These are phyloP conservation scores for Ceriops zippeliana DNA, from an alignment of 345 rosid species.

Conservation along the genomic window DNA sequence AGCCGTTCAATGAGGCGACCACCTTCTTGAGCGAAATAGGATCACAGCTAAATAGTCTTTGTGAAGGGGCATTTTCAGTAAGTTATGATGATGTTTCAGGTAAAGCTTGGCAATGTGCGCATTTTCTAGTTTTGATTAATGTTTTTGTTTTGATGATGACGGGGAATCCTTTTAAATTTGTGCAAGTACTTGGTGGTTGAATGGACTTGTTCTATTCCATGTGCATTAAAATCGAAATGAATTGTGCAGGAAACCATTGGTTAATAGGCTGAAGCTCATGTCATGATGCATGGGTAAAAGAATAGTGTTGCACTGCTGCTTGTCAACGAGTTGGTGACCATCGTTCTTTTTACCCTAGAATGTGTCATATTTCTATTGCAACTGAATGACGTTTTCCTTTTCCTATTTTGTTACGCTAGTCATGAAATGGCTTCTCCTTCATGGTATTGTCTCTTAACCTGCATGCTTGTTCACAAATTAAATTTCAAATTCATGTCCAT, in stretches of 20 bases:
- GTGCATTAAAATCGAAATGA: slow-evolving; percentile 3
- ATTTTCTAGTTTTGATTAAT: slow-evolving; percentile 8
- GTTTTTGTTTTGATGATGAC: too few species aligned
- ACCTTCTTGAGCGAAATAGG: slow-evolving; percentile 52
- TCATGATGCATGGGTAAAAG: slow-evolving; percentile 19
- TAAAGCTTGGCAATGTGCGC: slow-evolving; percentile 15
- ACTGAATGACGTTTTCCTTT: too few species aligned
- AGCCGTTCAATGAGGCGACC: slow-evolving; percentile 57
- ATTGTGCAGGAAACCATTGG: not conserved
- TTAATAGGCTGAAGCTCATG: not conserved
- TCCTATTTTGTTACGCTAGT: too few species aligned
- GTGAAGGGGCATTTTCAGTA: slow-evolving; percentile 35
- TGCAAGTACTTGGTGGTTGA: not conserved
- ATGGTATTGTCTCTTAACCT: too few species aligned
- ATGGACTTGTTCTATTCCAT: not conserved
- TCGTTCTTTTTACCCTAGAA: not conserved
- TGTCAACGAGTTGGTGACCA: not conserved
- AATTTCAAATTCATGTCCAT: too few species aligned
- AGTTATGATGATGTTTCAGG: slow-evolving; percentile 37
- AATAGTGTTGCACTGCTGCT: slow-evolving; percentile 7
- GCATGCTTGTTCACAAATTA: too few species aligned
- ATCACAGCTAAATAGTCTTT: slow-evolving; percentile 54
- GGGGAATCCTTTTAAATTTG: too few species aligned
- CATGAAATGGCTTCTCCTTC: too few species aligned
- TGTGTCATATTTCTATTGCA: not conserved